Percentiles rank a stretch among this genome's conserved stretches.
Evolutionary conservation across 768 basidiomycete species (phyloP).

Genomic region (Boletus rex-veris): DNA sequence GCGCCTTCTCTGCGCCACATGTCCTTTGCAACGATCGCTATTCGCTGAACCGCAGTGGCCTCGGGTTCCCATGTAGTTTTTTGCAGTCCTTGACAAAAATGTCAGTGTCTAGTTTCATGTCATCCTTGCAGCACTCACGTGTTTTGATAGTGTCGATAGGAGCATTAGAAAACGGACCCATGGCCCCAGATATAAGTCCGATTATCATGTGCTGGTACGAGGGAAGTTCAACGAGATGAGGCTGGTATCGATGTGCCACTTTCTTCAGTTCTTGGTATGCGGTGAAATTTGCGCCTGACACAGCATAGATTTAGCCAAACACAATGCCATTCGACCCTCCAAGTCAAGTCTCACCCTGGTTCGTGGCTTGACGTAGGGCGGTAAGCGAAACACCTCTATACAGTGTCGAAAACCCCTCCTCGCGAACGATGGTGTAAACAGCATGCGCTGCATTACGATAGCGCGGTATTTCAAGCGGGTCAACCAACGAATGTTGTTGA

Average conservation of each 20-base stretch:
- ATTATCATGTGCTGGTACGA: slow-evolving; percentile 96
- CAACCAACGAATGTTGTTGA: slow-evolving; percentile 94
- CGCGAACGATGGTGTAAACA: slow-evolving; percentile 88
- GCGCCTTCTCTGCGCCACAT: slow-evolving; percentile 94
- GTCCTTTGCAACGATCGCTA: slow-evolving; percentile 76
- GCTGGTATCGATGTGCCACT: slow-evolving; percentile 72
- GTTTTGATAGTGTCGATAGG: slow-evolving; percentile 96
- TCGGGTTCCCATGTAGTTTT: slow-evolving; percentile 74
- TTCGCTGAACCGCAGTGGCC: slow-evolving; percentile 73
- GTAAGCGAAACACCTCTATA: slow-evolving; percentile 94
- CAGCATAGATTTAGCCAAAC: background rate
- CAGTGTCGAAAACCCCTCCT: slow-evolving; percentile 81
- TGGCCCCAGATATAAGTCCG: slow-evolving; percentile 93
- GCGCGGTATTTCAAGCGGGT: slow-evolving; percentile 88
- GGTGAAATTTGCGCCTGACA: slow-evolving; percentile 89
- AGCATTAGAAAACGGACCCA: slow-evolving; percentile 98
- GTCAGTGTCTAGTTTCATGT: background rate
- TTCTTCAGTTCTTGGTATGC: slow-evolving; percentile 97
- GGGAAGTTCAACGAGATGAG: slow-evolving; percentile 74
- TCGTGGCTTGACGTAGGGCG: slow-evolving; percentile 93
- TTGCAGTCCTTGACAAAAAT: slow-evolving; percentile 61
- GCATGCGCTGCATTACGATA: slow-evolving; percentile 98
- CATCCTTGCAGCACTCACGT: slow-evolving; percentile 45
- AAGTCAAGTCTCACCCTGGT: slow-evolving; percentile 65
- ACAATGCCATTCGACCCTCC: background rate